Evolutionary conservation across 2,329 filamentous ascomycete genomes (phyloP), one percentile per base, ranked within the genome.

Genomic region (Penicillium corylophilum): DNA sequence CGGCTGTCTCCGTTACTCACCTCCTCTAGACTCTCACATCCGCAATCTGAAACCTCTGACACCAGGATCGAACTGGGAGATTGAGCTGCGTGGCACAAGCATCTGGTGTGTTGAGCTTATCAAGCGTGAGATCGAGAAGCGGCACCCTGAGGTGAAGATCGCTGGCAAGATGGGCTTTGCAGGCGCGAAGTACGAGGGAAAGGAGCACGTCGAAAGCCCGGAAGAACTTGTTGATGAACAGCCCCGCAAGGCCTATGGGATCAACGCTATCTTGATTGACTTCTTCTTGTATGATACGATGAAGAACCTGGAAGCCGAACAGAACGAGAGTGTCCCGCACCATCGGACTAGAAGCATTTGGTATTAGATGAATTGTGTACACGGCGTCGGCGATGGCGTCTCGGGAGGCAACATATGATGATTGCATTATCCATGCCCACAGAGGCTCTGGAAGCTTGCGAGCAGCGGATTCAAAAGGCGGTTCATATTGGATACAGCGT

Each of bases 31-130:
- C 45, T 79, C 81, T 29, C 81, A 86, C 15, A 86, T 99, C 62
- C 80, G 82, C 28, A 77, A 79, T 24, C 80, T 82, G 46, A 80
- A 86, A 57, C 66, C 80, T 1, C 81, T 99, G 20, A 79, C 87
- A 50, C 84, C 84, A 45, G 92, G 91, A 0, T 83, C 86, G 46
- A 79, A 77, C 10, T 93, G 89, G 83, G 94, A 99, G 67, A 74
- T 96, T 55, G 92, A 99, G 66, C 77, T 99, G 29, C 82, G 94
- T 73, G 93, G 90, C 13, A 94, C 91, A 68, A 96, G 89, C 64
- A 96, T 99, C 60, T 97, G 93, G 92, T 94, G 90, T 55, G 89
- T 97, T 1, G 94, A 99, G 71, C 76, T 96, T 57, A 87, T 99
- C 57, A 80, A 85, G 47, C 82, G 87, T 29, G 89, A 96, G 69